A percentile compares a stretch with the other conserved stretches of the same genome.
phyloP scores from a whole-genome alignment of 1,284 basidiomycete species.

The Kwoniella shivajii region DNA sequence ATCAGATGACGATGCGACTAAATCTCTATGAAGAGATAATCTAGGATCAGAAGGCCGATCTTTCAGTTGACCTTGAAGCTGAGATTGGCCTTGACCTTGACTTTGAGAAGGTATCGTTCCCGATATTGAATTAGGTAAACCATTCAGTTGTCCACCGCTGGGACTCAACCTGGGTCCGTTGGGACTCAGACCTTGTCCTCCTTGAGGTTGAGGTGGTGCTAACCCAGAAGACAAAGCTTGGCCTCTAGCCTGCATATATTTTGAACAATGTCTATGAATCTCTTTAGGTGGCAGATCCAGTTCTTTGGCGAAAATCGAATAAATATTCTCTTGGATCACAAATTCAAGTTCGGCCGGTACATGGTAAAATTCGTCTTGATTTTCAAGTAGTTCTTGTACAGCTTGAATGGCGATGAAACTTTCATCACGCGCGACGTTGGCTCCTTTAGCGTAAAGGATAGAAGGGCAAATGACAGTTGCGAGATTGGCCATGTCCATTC shows the following conservation, averaged over 20 bases:
- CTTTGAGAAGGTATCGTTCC: background rate
- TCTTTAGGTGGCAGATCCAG: constrained; percentile 84
- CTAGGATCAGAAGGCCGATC: constrained; percentile 28
- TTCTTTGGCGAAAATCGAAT: constrained; percentile 78
- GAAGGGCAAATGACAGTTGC: constrained; percentile 98
- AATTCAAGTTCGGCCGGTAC: constrained; percentile 82
- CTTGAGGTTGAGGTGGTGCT: constrained; percentile 1
- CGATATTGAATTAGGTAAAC: constrained; percentile 10
- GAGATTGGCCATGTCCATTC: constrained; percentile 96
- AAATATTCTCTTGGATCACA: constrained; percentile 71
- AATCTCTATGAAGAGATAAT: constrained; percentile 25
- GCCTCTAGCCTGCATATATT: constrained; percentile 60
- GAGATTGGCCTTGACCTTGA: background rate
- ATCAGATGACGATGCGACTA: background rate
- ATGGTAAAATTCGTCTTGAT: constrained; percentile 90
- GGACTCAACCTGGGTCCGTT: background rate
- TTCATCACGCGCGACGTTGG: constrained; percentile 87
- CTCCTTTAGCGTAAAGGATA: constrained; percentile 82
- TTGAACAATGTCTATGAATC: constrained; percentile 85
- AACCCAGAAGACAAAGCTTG: background rate
- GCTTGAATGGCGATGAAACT: constrained; percentile 89
- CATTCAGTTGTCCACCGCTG: background rate
- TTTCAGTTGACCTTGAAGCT: constrained; percentile 7
- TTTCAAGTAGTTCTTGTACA: constrained; percentile 80
- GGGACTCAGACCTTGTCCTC: no score